Evolutionary conservation across 106 monocot genomes (phyloP).

Genomic region (Platanthera guangdongensis): DNA sequence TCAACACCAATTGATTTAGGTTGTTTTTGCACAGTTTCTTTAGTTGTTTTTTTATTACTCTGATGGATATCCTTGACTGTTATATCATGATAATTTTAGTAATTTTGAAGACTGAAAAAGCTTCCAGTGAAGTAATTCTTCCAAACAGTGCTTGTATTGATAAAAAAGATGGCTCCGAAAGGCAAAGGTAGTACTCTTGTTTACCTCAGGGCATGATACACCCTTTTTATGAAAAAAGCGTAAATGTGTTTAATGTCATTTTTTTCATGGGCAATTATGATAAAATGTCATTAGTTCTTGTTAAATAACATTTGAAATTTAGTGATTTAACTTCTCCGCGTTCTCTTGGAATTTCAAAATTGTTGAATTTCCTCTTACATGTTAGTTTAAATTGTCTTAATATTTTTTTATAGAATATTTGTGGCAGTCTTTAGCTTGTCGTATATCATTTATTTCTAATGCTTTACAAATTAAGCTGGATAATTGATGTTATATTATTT

Average conservation of each 20-base stretch:
- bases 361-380: too few species aligned
- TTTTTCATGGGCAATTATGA: neutral
- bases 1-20: constrained; percentile 14
- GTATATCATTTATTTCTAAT: too few species aligned
- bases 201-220: constrained; percentile 6
- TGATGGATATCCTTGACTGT: neutral
- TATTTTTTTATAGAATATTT: too few species aligned
- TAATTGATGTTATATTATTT: too few species aligned
- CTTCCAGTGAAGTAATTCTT: neutral
- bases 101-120: constrained; percentile 2
- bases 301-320: neutral
- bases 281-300: neutral
- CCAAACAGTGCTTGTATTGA: constrained; percentile 7
- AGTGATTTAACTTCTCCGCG: neutral
- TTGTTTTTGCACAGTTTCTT: neutral
- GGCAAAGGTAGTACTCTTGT: constrained; percentile 45
- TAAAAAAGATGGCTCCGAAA: constrained; percentile 45
- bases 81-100: constrained; percentile 22
- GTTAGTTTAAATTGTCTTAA: too few species aligned
- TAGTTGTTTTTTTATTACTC: neutral
- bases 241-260: neutral
- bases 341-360: neutral
- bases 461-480: too few species aligned
- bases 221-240: neutral
- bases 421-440: too few species aligned